Evolutionary conservation across 805 yeast species (phyloP).

Genomic region (Saccharomycopsis capsularis): DNA sequence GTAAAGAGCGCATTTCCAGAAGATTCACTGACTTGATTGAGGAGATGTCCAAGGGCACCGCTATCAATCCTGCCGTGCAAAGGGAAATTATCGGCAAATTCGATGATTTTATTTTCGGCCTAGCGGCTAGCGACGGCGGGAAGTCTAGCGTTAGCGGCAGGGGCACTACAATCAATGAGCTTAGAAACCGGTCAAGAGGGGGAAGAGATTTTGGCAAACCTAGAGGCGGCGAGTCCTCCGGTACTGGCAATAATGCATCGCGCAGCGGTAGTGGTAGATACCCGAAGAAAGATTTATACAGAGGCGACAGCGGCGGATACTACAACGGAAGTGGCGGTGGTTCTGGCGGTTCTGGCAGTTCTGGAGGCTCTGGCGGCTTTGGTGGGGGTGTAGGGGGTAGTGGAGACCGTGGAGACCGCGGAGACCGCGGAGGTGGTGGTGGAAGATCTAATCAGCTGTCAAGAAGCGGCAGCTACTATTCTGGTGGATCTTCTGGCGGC

Average conservation of each 20-base stretch:
- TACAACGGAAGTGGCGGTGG: background rate
- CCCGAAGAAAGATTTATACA: background rate
- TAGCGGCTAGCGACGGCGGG: background rate
- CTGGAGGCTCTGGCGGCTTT: background rate
- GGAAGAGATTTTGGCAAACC: slow-evolving; percentile 1
- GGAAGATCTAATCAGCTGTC: background rate
- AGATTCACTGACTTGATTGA: background rate
- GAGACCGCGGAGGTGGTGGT: background rate
- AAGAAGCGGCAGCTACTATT: background rate
- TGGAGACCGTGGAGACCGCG: no score
- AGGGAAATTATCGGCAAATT: background rate
- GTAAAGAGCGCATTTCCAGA: background rate
- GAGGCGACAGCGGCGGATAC: background rate
- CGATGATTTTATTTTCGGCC: background rate
- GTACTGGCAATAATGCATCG: no score
- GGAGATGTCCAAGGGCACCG: background rate
- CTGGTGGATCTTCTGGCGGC: background rate
- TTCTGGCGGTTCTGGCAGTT: background rate
- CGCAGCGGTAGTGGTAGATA: background rate
- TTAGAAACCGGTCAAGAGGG: background rate
- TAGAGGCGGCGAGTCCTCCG: slow-evolving; percentile 5
- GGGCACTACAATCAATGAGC: background rate
- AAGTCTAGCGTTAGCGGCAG: background rate
- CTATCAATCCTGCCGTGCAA: background rate
- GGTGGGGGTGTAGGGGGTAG: no score